Conservation (phyloP, 495 filamentous ascomycete species). For the Podospora appendiculata region DNA sequence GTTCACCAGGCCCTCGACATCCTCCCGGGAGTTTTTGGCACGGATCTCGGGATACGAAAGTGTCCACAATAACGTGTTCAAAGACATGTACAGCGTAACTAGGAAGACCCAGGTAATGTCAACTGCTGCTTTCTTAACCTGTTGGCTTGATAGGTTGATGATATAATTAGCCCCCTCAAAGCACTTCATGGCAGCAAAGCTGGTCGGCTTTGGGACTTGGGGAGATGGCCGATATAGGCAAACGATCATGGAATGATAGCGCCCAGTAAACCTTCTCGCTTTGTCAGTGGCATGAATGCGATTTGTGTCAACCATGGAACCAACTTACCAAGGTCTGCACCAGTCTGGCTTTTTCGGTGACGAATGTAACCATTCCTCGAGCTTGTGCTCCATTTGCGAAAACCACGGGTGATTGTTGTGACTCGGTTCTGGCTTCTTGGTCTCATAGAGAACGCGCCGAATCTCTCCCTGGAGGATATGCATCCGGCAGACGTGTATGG, state of each 20-base stretch:
- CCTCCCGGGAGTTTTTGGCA: constrained; percentile 53
- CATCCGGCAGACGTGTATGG: constrained; percentile 92
- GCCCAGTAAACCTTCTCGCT: constrained; percentile 58
- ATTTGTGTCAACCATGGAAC: background rate
- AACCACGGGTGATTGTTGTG: constrained; percentile 84
- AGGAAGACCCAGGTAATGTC: constrained; percentile 92
- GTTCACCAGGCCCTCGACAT: constrained; percentile 63
- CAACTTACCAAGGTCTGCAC: constrained; percentile 46
- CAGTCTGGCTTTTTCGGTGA: constrained; percentile 39
- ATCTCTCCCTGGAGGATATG: constrained; percentile 81
- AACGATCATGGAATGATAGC: constrained; percentile 77
- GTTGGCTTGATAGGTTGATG: constrained; percentile 66
- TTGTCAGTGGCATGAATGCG: background rate
- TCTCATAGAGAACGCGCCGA: constrained; percentile 72
- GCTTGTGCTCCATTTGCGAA: constrained; percentile 62
- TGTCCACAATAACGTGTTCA: constrained; percentile 84
- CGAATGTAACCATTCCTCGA: constrained; percentile 58
- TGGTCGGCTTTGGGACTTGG: constrained; percentile 76
- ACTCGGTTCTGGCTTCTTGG: constrained; percentile 61
- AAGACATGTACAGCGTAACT: constrained; percentile 73
- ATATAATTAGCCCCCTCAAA: constrained; percentile 76
- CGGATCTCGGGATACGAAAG: constrained; percentile 80
- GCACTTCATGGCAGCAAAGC: constrained; percentile 64
- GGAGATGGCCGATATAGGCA: constrained; percentile 81
- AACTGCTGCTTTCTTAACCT: constrained; percentile 63